Evolutionary conservation across 805 yeast species (phyloP), one percentile per base, ranked within the genome.

Genomic region (Candida maesae): DNA sequence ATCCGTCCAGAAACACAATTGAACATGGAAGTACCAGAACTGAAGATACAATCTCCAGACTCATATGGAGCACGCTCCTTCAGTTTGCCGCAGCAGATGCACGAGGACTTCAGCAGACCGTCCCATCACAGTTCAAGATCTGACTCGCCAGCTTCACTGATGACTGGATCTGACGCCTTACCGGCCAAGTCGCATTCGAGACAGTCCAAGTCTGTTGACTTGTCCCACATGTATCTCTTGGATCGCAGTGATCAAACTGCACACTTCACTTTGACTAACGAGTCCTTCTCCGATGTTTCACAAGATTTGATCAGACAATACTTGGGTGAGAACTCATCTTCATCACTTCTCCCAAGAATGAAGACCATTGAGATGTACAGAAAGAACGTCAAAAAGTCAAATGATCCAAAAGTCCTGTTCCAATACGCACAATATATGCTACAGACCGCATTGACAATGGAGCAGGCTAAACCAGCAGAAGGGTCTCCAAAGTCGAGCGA

Each of bases 381-480:
- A 40, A 75, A 82, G 50, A 90, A 87, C 57, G 96, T 95, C 5
- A 82, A 82, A 52, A 85, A 81, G 54, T 77, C 88, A 16, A 82
- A 81, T 55, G 96, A 91, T 56, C 95, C 96, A 0, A 78, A 76
- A 15, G 82, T 87, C n/a, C 74, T 89, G 52, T 87, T 88, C 61
- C 88, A 88, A 56, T 89, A 86, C 59, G 96, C 97, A 1, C 93
- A 88, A 63, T 87, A 84, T 60, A 81, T 86, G 81, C 66, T 88
- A 38, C 91, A 86, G 60, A 84, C 95, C 1, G 95, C 95, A 2
- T 69, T 90, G 38, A 65, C 83, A 15, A 70, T 83, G 45, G 79
- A 66, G 12, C 41, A 58, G 6, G 39, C 51, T 1, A 36, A 24
- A 6, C 23, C 31, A 7, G n/a, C 37, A 23, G 39, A 39, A 2